phyloP scores from a whole-genome alignment of 2,329 filamentous ascomycete species.

The Arthrinium puccinioides region DNA sequence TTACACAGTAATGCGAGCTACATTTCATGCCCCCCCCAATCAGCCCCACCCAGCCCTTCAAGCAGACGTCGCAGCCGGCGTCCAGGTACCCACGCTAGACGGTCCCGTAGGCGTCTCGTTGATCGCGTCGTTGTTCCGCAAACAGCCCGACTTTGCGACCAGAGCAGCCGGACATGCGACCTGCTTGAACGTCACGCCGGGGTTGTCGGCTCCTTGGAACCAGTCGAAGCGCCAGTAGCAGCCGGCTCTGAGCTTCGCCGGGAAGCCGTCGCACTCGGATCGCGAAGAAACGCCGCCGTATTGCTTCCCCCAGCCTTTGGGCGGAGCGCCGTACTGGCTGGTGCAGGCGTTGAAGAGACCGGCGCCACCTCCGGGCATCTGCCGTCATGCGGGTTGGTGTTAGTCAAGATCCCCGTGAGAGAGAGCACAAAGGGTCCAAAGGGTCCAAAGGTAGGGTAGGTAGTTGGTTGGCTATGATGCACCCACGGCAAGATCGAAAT shows the following conservation, averaged over 20 bases:
- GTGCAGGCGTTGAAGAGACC: conserved; percentile 44
- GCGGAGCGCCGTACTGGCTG: conserved; percentile 34
- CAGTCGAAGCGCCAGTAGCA: conserved; percentile 60
- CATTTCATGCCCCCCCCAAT: no score
- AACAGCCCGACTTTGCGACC: conserved; percentile 29
- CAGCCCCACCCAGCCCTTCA: neutral
- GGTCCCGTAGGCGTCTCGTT: conserved; percentile 24
- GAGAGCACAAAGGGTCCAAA: neutral
- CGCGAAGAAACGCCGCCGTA: conserved; percentile 50
- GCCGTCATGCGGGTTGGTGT: neutral
- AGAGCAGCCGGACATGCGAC: conserved; percentile 47
- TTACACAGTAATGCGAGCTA: no score
- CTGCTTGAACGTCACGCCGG: conserved; percentile 44
- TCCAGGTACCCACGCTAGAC: conserved; percentile 19
- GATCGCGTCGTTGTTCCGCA: conserved; percentile 23
- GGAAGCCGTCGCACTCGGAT: conserved; percentile 45
- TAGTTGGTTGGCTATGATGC: neutral
- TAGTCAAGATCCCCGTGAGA: neutral
- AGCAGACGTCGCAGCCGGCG: conserved; percentile 5
- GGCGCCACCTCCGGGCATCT: conserved; percentile 45
- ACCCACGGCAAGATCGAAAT: conserved; percentile 44
- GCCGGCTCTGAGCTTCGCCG: conserved; percentile 44
- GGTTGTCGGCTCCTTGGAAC: conserved; percentile 53
- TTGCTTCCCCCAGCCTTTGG: conserved; percentile 46
- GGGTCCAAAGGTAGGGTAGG: no score